These are phyloP conservation scores for Umbellularia californica DNA, from an alignment of 164 flowering plant genomes.

Conservation along the genomic window DNA sequence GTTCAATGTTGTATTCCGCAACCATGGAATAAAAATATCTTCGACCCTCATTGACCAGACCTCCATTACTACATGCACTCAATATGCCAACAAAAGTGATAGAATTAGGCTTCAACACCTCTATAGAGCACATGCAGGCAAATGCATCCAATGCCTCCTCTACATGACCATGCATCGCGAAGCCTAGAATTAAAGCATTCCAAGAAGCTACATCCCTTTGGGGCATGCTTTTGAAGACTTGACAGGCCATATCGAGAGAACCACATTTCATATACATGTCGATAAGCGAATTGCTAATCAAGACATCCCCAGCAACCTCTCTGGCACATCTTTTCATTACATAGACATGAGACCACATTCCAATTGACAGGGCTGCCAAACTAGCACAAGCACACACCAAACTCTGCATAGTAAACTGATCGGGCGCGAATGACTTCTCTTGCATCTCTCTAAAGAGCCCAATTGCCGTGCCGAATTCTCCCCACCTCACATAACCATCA, in stretches of 20 bases:
- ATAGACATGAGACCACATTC: slow-evolving; percentile 79
- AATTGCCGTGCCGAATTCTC: slow-evolving; percentile 52
- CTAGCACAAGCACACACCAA: slow-evolving; percentile 62
- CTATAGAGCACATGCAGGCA: slow-evolving; percentile 34
- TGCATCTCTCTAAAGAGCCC: slow-evolving; percentile 47
- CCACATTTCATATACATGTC: slow-evolving; percentile 87
- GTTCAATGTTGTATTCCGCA: slow-evolving; percentile 43
- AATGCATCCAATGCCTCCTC: slow-evolving; percentile 47
- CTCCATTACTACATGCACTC: slow-evolving; percentile 28
- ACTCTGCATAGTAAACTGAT: slow-evolving; percentile 62
- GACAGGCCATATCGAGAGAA: slow-evolving; percentile 40
- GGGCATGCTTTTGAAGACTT: slow-evolving; percentile 52
- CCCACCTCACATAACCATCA: slow-evolving; percentile 48
- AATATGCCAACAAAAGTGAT: slow-evolving; percentile 25
- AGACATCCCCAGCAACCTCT: slow-evolving; percentile 32
- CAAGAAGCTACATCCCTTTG: slow-evolving; percentile 53
- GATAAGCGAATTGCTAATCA: slow-evolving; percentile 45
- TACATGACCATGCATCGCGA: slow-evolving; percentile 61
- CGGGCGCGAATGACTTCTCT: slow-evolving; percentile 37
- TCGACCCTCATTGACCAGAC: slow-evolving; percentile 23
- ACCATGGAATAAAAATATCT: slow-evolving; percentile 23
- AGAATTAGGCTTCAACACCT: slow-evolving; percentile 27
- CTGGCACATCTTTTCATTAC: slow-evolving; percentile 29
- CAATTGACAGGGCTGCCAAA: slow-evolving; percentile 48
- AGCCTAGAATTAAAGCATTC: slow-evolving; percentile 66